Base-by-base conservation (phyloP, 2,329 filamentous ascomycete species). In the Fusarium luffae region DNA sequence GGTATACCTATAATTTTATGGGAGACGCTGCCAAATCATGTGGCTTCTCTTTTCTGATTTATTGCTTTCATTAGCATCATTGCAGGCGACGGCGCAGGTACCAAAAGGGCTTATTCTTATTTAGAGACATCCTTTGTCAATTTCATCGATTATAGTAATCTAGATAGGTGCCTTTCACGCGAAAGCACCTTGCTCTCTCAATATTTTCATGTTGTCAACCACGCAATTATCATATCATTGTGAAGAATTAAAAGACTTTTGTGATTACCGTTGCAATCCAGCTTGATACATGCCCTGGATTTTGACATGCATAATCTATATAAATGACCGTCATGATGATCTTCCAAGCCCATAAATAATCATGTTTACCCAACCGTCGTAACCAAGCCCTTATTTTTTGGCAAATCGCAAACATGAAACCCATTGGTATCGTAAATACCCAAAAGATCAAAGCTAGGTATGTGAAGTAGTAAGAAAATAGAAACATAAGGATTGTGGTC, bases 371-470 rank as follows among this genome's bases (percentile, higher is more conserved):
- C 65, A 63, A 48, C 57, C 54, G 46, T 42, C 68, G 27, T 67
- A 42, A 54, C 48, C 43, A 58, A 60, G 23, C 54, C 64, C 57
- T 28, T 21, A 30, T 19, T 55, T 59, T 55, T 59, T 59, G 54
- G 25, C 28, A 54, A 71, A 49, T 44, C 44, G 60, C 57, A 64
- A 28, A 65, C 63, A 47, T 75, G 47, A 67, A 66, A 61, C 62
- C 73, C 68, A 55, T 69, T 75, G 71, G 72, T 76, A 76, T 76
- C 74, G 69, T 71, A 66, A 63, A 52, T 55, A 52, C 52, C 42
- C 56, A 55, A 66, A 47, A 59, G 44, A 58, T 58, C 51, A 64
- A 70, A 69, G 41, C 63, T 59, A 50, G 44, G 54, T 55, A 72
- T 54, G 52, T 59, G 52, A 71, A 28, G 57, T 60, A 59, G 34